These are phyloP conservation scores for slime mould (Dictyostelium discoideum) DNA, from an alignment of 78 protist genomes.

Conservation along the genomic window dicty_2.7 NC_007088.5:7425501-7426000, in stretches of 20 bases:
- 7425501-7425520: background rate
- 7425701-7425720: background rate
- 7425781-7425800: conserved; percentile 20
- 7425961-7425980: background rate
- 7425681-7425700: background rate
- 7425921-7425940: conserved; percentile 30
- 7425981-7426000: background rate
- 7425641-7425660: background rate
- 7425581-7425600: background rate
- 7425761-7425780: conserved; percentile 24
- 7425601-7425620: background rate
- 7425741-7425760: conserved; percentile 35
- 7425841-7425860: conserved; percentile 16
- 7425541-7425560: background rate
- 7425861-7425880: conserved; percentile 51
- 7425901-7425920: conserved; percentile 56
- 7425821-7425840: background rate
- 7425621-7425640: background rate
- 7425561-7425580: too few species aligned
- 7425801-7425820: conserved; percentile 28
- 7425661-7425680: conserved; percentile 3
- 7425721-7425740: conserved; percentile 26
- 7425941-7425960: conserved; percentile 39
- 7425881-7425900: conserved; percentile 35
- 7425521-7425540: background rate